Conservation (phyloP, 805 yeast species). For the Pichia deserticola region DNA sequence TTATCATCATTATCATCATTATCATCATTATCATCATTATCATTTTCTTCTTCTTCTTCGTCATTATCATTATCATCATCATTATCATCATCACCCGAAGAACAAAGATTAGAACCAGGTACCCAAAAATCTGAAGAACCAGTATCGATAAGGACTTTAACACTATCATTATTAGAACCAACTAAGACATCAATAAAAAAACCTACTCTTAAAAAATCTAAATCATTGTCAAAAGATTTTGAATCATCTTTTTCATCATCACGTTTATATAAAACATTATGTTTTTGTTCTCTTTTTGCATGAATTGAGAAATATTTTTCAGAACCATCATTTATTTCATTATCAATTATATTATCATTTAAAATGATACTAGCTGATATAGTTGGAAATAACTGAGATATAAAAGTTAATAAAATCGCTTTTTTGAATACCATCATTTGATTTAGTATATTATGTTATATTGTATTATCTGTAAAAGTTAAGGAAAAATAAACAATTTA, state of each 20-base stretch:
- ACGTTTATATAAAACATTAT: not conserved
- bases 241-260: not conserved
- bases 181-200: constrained; percentile 66
- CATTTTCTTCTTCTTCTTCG: not conserved
- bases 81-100: constrained; percentile 44
- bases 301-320: not conserved
- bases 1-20: too few relatives aligned
- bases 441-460: too few relatives aligned
- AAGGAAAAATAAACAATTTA: too few relatives aligned
- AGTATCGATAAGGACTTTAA: constrained; percentile 91
- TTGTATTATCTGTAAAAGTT: too few relatives aligned
- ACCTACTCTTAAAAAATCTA: not conserved
- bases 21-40: not conserved
- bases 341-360: too few relatives aligned
- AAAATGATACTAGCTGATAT: not conserved
- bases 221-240: not conserved
- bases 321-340: too few relatives aligned
- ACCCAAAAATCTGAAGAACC: constrained; percentile 97
- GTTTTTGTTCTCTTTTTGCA: not conserved
- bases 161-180: constrained; percentile 93
- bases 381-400: not conserved
- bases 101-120: constrained; percentile 80
- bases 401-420: not conserved
- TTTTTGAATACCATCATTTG: not conserved
- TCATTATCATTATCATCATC: not conserved